Percentiles rank a stretch among this genome's conserved stretches.
phyloP scores from a whole-genome alignment of 306 rosid species.

The Trifolium repens region DNA sequence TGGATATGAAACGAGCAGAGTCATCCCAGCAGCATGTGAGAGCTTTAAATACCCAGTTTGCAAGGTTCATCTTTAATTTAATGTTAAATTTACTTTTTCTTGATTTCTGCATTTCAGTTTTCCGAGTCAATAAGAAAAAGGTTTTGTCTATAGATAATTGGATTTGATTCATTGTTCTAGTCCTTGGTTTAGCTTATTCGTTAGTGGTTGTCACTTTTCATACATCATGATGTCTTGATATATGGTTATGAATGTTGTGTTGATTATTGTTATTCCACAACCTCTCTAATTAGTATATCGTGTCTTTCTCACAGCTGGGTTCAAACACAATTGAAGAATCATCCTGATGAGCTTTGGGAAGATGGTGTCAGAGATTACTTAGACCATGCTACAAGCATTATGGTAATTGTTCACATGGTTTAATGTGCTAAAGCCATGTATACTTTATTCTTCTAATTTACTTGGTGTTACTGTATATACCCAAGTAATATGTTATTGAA shows the following conservation, averaged over 20 bases:
- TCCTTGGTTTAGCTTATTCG: constrained; percentile 21
- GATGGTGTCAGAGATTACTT: constrained; percentile 91
- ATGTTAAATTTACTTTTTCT: constrained; percentile 22
- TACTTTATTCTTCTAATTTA: constrained; percentile 30
- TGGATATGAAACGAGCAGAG: constrained; percentile 77
- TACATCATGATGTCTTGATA: constrained; percentile 18
- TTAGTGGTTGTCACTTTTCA: constrained; percentile 12
- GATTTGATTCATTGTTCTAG: constrained; percentile 11
- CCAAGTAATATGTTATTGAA: constrained; percentile 7
- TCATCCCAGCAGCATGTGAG: constrained; percentile 96
- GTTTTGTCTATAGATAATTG: constrained; percentile 22
- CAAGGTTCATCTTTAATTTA: constrained; percentile 69
- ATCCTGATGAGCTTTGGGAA: constrained; percentile 99
- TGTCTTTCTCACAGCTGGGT: constrained; percentile 78
- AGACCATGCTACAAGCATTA: constrained; percentile 78
- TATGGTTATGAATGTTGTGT: constrained; percentile 3
- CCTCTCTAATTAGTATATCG: constrained; percentile 23
- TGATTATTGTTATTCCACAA: constrained; percentile 9
- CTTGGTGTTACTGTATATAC: not conserved
- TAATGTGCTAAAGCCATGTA: constrained; percentile 10
- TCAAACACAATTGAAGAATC: constrained; percentile 82
- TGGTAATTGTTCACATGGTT: constrained; percentile 58
- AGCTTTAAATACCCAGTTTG: constrained; percentile 96
- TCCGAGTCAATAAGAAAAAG: not conserved
- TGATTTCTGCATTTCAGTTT: constrained; percentile 21